Evolutionary conservation across 495 filamentous ascomycete genomes (phyloP), one percentile per base, ranked within the genome.

Genomic region (Penicillium flavigenum): DNA sequence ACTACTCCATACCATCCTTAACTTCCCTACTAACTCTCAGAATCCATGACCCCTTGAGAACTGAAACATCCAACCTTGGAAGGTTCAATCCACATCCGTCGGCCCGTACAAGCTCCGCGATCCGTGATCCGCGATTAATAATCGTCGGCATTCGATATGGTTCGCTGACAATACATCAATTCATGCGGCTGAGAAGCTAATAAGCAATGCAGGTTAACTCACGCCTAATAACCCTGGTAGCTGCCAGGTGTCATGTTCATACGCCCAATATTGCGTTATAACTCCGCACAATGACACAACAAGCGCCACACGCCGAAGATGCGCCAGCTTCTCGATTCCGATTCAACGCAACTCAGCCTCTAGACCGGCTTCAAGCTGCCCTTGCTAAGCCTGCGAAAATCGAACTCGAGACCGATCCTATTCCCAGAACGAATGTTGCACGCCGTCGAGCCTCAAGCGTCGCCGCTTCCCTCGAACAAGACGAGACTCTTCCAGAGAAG

Each of bases 401-500:
- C 32, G 24, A 47, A 17, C 3, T 47, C 32, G 44, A 61, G 54
- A 12, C 47, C 32, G n/a, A 10, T 16, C 27, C 51, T 1, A 47
- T 66, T 17, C 61, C 68, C 10, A 58, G 24, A n/a, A 71, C 64
- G 9, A 60, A 64, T 3, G 41, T 49, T 17, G 45, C 56, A 27
- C 62, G 68, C 12, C 62, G 60, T 29, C 64, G 51, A 5, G 64
- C 60, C 5, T 69, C 68, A 5, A 61, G 42, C 10, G 24, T 56
- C n/a, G 39, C 49, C 5, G 38, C 48, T 8, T 69, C 66, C 39
- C 60, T 65, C 27, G 66, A 71, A 45, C 55, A 58, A 24, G 66
- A 67, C 64, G 56, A 51, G 41, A 47, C 62, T 11, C 66, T 74
- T 12, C 36, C 67, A 0, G 70, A 66, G 27, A 71, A 68, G 49